These are phyloP conservation scores for Umbelopsis sp. DNA, from an alignment of 192 early-diverging fungal genomes.

Conservation along the genomic window DNA sequence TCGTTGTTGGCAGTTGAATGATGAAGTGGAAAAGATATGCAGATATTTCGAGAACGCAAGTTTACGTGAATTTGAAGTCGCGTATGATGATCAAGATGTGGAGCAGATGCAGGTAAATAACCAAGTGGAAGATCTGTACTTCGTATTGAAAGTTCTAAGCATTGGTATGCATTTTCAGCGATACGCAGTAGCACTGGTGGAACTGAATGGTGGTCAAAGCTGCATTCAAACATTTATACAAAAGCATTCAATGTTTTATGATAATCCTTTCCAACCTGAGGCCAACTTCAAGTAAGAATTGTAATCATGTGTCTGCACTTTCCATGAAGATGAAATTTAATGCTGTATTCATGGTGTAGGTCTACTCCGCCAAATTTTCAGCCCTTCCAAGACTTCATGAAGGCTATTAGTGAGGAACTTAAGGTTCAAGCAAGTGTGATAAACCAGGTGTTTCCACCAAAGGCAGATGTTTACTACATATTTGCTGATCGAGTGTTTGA, in stretches of 20 bases:
- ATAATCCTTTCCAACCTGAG: constrained; percentile 60
- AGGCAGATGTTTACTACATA: constrained; percentile 67
- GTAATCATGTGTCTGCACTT: no score
- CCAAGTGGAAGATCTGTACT: neutral
- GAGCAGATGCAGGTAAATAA: constrained; percentile 62
- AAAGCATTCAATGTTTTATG: constrained; percentile 86
- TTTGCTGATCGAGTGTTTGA: constrained; percentile 83
- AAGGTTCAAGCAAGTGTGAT: constrained; percentile 66
- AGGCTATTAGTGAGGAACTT: constrained; percentile 65
- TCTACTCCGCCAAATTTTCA: constrained; percentile 31
- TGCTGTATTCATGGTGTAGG: neutral
- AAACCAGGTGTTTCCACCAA: constrained; percentile 66
- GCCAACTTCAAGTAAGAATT: constrained; percentile 55
- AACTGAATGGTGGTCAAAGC: constrained; percentile 73
- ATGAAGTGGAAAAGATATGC: constrained; percentile 61
- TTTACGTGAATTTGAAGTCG: constrained; percentile 75
- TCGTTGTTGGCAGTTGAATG: constrained; percentile 47
- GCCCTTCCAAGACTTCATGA: constrained; percentile 63
- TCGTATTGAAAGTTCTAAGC: neutral
- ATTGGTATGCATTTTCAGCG: constrained; percentile 36
- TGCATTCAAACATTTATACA: constrained; percentile 80
- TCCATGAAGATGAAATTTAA: no score
- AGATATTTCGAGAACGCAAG: constrained; percentile 80
- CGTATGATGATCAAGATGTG: constrained; percentile 67
- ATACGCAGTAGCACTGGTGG: constrained; percentile 63